A percentile compares a stretch with the other conserved stretches of the same genome.
These are phyloP conservation scores for Jaminaea rosea DNA, from an alignment of 1,284 basidiomycete species.

Conservation along the genomic window DNA sequence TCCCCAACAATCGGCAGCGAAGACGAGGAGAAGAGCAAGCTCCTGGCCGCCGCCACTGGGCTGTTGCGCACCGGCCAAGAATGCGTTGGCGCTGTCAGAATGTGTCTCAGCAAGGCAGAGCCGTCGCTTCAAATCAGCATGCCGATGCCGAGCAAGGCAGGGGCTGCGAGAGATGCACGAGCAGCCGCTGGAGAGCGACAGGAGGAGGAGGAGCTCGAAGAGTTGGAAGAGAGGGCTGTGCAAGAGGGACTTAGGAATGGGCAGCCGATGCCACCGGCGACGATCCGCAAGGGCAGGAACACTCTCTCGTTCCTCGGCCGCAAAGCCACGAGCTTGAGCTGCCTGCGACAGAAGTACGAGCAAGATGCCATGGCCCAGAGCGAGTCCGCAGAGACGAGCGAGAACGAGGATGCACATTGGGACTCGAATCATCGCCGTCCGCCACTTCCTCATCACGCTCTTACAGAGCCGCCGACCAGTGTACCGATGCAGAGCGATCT, in stretches of 20 bases:
- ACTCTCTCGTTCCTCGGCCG: slow-evolving; percentile 51
- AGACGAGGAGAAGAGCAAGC: slow-evolving; percentile 63
- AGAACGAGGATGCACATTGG: slow-evolving; percentile 3
- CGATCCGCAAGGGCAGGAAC: slow-evolving; percentile 41
- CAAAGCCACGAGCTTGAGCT: slow-evolving; percentile 50
- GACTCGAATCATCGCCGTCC: no score
- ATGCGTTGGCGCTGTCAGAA: slow-evolving; percentile 32
- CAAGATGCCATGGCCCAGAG: slow-evolving; percentile 17
- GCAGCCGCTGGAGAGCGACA: slow-evolving; percentile 4
- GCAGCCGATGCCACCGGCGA: slow-evolving; percentile 1
- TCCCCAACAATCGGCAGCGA: slow-evolving; percentile 54
- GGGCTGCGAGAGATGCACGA: slow-evolving; percentile 3
- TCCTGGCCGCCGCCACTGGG: slow-evolving; percentile 73
- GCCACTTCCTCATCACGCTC: no score
- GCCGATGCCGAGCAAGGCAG: slow-evolving; percentile 6
- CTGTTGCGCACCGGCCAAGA: slow-evolving; percentile 58
- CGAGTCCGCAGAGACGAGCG: slow-evolving; percentile 20
- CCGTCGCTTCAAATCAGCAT: slow-evolving; percentile 10
- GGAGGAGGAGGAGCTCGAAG: slow-evolving; percentile 1
- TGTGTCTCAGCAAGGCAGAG: slow-evolving; percentile 28
- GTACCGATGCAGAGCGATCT: no score
- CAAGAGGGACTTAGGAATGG: slow-evolving; percentile 3
- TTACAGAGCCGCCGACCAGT: no score
- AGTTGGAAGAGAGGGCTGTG: slow-evolving; percentile 5
- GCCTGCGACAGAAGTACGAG: slow-evolving; percentile 41